These are phyloP conservation scores for Fagus sylvatica DNA, from an alignment of 306 rosid genomes.

Conservation along the genomic window DNA sequence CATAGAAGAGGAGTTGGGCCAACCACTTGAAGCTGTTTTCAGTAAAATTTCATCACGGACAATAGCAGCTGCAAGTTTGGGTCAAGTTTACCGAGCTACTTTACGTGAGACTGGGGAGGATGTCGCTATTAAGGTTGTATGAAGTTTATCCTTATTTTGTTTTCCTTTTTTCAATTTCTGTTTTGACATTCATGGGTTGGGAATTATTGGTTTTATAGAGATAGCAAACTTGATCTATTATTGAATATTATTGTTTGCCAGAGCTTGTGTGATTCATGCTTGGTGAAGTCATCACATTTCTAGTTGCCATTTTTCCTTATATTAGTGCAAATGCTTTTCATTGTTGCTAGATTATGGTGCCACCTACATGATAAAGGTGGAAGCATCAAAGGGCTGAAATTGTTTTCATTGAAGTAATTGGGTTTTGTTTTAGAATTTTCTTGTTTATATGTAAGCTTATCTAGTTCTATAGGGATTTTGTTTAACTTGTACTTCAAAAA, in stretches of 20 bases:
- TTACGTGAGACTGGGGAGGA: slow-evolving; percentile 89
- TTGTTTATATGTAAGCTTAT: neutral
- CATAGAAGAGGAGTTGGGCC: slow-evolving; percentile 94
- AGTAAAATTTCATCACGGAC: slow-evolving; percentile 85
- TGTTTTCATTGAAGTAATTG: neutral
- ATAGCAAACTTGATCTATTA: neutral
- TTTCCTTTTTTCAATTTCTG: neutral
- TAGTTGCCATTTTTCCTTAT: neutral
- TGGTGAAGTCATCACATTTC: neutral
- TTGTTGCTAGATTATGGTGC: neutral
- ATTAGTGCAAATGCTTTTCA: neutral
- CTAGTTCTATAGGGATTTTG: neutral
- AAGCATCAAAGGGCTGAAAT: neutral
- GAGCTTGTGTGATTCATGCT: neutral
- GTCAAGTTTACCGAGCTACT: slow-evolving; percentile 98
- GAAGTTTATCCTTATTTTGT: slow-evolving; percentile 21
- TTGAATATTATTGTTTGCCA: neutral
- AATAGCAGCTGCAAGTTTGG: slow-evolving; percentile 99
- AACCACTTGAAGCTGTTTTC: slow-evolving; percentile 92
- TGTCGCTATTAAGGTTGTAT: slow-evolving; percentile 88
- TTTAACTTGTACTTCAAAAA: neutral
- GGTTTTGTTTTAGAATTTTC: neutral
- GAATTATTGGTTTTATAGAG: slow-evolving; percentile 3
- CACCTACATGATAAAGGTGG: neutral
- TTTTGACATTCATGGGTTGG: slow-evolving; percentile 1